Evolutionary conservation across 768 basidiomycete species (phyloP).

Genomic region (Collybia sp.): DNA sequence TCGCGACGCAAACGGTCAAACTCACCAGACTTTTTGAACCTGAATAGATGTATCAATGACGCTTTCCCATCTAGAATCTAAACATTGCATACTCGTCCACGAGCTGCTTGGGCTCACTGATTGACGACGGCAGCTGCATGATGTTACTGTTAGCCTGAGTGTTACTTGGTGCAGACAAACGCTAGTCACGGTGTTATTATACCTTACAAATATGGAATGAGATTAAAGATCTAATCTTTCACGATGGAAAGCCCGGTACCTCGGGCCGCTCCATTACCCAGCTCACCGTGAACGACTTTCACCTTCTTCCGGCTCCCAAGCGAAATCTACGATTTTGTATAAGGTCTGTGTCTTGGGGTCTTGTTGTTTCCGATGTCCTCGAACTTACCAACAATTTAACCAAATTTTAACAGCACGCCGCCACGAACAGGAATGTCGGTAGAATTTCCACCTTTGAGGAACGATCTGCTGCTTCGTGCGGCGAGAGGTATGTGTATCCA

Average conservation of each 20-base stretch:
- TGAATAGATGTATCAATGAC: conserved; percentile 16
- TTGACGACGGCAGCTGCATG: conserved; percentile 38
- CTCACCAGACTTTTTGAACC: conserved; percentile 79
- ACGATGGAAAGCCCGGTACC: neutral
- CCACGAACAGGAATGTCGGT: conserved; percentile 22
- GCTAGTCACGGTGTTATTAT: too few relatives aligned
- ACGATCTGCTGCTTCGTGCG: conserved; percentile 87
- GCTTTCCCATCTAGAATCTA: neutral
- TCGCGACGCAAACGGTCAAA: conserved; percentile 70
- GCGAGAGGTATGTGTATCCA: conserved; percentile 56
- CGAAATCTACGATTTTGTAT: too few relatives aligned
- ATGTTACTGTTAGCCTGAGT: too few relatives aligned
- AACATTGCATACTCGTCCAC: conserved; percentile 50
- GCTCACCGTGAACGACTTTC: neutral
- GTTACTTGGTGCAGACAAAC: too few relatives aligned
- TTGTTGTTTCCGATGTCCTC: neutral
- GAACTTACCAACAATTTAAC: neutral
- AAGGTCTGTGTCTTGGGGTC: neutral
- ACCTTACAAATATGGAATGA: too few relatives aligned
- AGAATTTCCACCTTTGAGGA: conserved; percentile 70
- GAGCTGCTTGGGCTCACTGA: conserved; percentile 55
- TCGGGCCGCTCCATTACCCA: neutral
- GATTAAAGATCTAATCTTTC: conserved; percentile 9
- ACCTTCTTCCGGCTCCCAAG: too few relatives aligned
- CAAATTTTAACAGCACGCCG: conserved; percentile 1